phyloP scores from a whole-genome alignment of 1,284 basidiomycete species.

The Sporisorium graminicola region DNA sequence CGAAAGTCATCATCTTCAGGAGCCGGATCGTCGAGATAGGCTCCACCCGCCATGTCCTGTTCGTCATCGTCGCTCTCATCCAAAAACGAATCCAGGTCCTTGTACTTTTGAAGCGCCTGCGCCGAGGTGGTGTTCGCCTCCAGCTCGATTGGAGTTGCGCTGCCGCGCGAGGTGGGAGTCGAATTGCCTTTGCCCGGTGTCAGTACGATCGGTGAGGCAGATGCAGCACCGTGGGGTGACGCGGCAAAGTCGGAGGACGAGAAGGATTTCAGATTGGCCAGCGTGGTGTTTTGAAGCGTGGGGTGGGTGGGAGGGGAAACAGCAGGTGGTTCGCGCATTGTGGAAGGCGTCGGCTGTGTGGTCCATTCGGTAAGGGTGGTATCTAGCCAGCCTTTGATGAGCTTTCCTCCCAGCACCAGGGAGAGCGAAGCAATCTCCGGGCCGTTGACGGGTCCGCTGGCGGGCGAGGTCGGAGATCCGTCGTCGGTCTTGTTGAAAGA shows the following conservation, averaged over 20 bases:
- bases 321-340: constrained; percentile 33
- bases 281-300: constrained; percentile 21
- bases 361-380: constrained; percentile 44
- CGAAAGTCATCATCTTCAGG: constrained; percentile 58
- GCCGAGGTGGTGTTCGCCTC: constrained; percentile 16
- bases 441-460: background rate
- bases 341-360: constrained; percentile 19
- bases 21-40: constrained; percentile 47
- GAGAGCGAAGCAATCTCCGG: constrained; percentile 44
- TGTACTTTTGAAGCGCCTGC: constrained; percentile 45
- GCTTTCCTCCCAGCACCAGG: constrained; percentile 42
- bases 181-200: constrained; percentile 18
- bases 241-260: constrained; percentile 35
- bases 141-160: constrained; percentile 38
- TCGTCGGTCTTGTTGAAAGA: background rate
- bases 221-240: constrained; percentile 6
- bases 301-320: constrained; percentile 13
- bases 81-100: constrained; percentile 64
- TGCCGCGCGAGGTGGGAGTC: constrained; percentile 15
- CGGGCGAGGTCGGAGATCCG: background rate
- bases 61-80: constrained; percentile 61
- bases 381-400: constrained; percentile 53
- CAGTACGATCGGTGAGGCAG: constrained; percentile 16
- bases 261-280: constrained; percentile 46
- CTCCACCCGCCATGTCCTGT: constrained; percentile 12